A percentile compares a stretch with the other conserved stretches of the same genome.
These are phyloP conservation scores for Arthromyces matolae DNA, from an alignment of 768 basidiomycete species.

Conservation along the genomic window DNA sequence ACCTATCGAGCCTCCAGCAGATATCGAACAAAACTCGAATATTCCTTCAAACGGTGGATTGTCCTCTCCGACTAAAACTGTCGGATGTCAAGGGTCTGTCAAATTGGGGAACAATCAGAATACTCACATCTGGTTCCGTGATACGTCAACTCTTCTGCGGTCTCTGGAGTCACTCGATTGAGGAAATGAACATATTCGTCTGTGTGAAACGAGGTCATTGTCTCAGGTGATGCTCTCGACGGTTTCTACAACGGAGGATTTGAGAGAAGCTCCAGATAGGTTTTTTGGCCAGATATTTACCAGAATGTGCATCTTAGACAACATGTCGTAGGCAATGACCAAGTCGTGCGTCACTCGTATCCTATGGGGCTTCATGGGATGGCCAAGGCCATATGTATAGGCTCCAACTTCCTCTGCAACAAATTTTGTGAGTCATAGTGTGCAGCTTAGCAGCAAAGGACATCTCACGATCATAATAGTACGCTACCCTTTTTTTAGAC, in stretches of 20 bases:
- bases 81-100: slow-evolving; percentile 1
- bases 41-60: slow-evolving; percentile 96
- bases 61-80: slow-evolving; percentile 77
- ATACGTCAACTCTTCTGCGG: slow-evolving; percentile 79
- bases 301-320: slow-evolving; percentile 88
- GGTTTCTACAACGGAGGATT: slow-evolving; percentile 47
- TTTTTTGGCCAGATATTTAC: slow-evolving; percentile 43
- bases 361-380: slow-evolving; percentile 95
- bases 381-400: slow-evolving; percentile 81
- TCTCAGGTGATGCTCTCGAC: slow-evolving; percentile 62
- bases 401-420: slow-evolving; percentile 62
- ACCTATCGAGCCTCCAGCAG: slow-evolving; percentile 94
- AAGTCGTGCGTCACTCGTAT: slow-evolving; percentile 94
- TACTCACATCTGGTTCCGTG: slow-evolving; percentile 75
- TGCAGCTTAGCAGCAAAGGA: too few species aligned
- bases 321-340: slow-evolving; percentile 86
- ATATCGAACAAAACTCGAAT: slow-evolving; percentile 96
- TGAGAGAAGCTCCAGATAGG: not conserved
- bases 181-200: slow-evolving; percentile 98
- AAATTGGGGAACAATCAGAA: not conserved
- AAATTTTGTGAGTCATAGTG: not conserved
- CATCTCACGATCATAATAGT: slow-evolving; percentile 75
- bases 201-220: slow-evolving; percentile 92
- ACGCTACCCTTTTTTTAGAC: slow-evolving; percentile 73
- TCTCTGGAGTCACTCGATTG: slow-evolving; percentile 86